Evolutionary conservation across 371 early-diverging fungal genomes (phyloP).

Genomic region (Choanephora cucurbitarum): DNA sequence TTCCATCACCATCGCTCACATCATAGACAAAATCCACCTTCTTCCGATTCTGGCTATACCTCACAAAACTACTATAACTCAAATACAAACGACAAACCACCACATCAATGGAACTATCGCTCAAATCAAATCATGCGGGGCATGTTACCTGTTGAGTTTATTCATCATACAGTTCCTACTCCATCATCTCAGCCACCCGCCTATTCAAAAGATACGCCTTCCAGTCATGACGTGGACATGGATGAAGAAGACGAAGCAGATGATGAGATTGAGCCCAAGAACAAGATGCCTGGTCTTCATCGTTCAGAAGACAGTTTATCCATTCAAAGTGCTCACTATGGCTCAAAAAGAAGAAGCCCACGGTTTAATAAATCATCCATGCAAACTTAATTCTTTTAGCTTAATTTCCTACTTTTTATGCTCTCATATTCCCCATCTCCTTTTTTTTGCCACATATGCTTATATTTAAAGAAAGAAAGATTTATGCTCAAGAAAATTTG

Average conservation of each 20-base stretch:
- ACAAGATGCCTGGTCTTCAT: not conserved
- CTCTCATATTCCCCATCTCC: not conserved
- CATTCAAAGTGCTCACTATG: not conserved
- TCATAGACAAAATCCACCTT: not conserved
- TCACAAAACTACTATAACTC: conserved; percentile 10
- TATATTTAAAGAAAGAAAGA: too few relatives aligned
- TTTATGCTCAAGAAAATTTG: too few relatives aligned
- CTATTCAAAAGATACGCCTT: not conserved
- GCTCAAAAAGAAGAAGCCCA: conserved; percentile 9
- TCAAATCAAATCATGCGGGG: conserved; percentile 29
- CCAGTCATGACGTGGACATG: not conserved
- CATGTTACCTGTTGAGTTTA: conserved; percentile 27
- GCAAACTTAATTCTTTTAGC: not conserved
- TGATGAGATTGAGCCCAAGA: not conserved
- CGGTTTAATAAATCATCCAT: conserved; percentile 5
- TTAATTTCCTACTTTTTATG: not conserved
- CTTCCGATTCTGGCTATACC: conserved; percentile 20
- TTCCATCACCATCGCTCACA: not conserved
- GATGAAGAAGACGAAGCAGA: conserved; percentile 1
- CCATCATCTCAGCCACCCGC: not conserved
- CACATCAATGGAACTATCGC: conserved; percentile 11
- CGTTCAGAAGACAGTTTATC: not conserved
- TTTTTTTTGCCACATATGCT: too few relatives aligned
- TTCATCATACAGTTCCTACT: not conserved
- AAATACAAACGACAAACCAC: not conserved